A percentile compares a stretch with the other conserved stretches of the same genome.
These are phyloP conservation scores for Cordyceps pruinosa DNA, from an alignment of 2,329 filamentous ascomycete genomes.

Conservation along the genomic window DNA sequence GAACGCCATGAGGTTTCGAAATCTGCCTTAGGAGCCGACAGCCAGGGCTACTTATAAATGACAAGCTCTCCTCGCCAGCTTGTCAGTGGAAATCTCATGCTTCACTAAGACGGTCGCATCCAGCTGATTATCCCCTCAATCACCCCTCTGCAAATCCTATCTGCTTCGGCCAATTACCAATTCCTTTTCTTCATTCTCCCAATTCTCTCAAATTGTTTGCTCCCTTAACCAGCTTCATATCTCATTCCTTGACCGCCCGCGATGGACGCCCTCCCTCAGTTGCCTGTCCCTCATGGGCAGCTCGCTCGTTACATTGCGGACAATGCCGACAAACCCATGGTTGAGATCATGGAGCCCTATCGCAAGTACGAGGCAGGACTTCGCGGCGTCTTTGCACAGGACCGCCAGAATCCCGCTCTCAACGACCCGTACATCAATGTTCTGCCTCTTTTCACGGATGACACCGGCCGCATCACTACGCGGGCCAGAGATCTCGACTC, in stretches of 20 bases:
- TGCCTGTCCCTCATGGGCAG: constrained; percentile 40
- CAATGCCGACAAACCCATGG: constrained; percentile 46
- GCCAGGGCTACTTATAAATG: not conserved
- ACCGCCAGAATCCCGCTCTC: constrained; percentile 51
- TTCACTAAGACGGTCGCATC: not conserved
- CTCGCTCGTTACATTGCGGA: constrained; percentile 47
- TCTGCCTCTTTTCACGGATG: constrained; percentile 56
- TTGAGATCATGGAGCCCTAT: constrained; percentile 57
- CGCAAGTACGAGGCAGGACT: constrained; percentile 60
- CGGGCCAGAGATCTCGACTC: constrained; percentile 51
- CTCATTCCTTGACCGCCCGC: constrained; percentile 13
- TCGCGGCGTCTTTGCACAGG: constrained; percentile 62
- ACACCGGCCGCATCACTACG: constrained; percentile 51
- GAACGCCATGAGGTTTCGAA: not conserved
- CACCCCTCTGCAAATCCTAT: not conserved
- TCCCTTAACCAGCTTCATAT: not conserved
- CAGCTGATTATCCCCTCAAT: not conserved
- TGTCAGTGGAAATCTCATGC: not conserved
- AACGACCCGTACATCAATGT: constrained; percentile 54
- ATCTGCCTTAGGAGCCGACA: constrained; percentile 3
- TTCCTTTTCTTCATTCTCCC: not conserved
- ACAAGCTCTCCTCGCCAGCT: not conserved
- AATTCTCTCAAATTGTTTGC: not conserved
- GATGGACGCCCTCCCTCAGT: constrained; percentile 32
- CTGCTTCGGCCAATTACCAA: not conserved